Evolutionary conservation across 75 land plant species (phyloP), one percentile per base, ranked within the genome.

Genomic region (Gnetum montanum): DNA sequence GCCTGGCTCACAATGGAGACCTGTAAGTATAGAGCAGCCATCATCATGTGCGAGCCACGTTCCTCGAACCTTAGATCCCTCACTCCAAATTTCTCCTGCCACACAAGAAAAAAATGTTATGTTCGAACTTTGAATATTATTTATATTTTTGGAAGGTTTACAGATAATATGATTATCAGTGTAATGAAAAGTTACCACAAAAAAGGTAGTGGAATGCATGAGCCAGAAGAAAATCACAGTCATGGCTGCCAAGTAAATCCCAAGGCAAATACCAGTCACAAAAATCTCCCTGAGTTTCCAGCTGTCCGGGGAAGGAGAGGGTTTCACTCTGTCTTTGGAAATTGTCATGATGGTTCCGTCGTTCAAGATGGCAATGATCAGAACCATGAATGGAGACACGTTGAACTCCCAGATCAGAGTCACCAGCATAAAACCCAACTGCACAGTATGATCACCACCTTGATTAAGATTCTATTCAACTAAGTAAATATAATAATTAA

Each of bases 301-400:
- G 36, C 85, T 81, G 36, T 84, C 88, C n/a, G 88, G 88, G 37
- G 65, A 22, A 10, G 81, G 89, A 62, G 89, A 85, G 29, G 89
- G 85, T 76, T 81, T 85, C 35, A 85, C 89, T 25, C 89, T 60
- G 58, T 85, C 89, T 61, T 85, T 85, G 23, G 89, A 77, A 47
- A 85, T 85, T 1, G 89, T 85, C 89, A 85, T 85, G 34, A 85
- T 85, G 41, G 89, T 85, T 15, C 89, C 89, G 34, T 85, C 89
- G 40, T 85, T 85, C 13, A 81, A 49, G 11, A 85, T 74, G 55
- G 89, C 89, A 59, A 85, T 85, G 63, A 85, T 85, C 71, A 85
- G 43, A 56, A 81, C 76, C 89, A 85, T 80, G 56, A 85, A 85
- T 12, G 89, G 89, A 11, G 89, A 78, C 55, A 85, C 80, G 58